A percentile compares a stretch with the other conserved stretches of the same genome.
These are phyloP conservation scores for Vinca minor DNA, from an alignment of 257 asterid species.

Conservation along the genomic window DNA sequence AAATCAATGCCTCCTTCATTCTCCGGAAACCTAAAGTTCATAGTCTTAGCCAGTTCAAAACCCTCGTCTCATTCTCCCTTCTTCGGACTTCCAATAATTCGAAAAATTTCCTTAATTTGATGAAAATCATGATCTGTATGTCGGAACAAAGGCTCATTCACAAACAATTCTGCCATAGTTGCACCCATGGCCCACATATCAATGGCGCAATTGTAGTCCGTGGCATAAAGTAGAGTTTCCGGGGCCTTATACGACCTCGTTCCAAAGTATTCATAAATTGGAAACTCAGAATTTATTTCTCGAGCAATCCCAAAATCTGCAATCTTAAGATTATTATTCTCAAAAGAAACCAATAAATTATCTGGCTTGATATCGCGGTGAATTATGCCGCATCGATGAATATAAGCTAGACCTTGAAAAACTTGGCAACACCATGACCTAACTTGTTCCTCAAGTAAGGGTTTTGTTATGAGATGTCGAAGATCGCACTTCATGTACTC, in stretches of 20 bases:
- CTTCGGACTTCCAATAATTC: conserved; percentile 51
- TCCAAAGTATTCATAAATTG: conserved; percentile 70
- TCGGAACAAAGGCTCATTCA: not conserved
- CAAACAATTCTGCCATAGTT: not conserved
- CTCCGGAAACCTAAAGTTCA: conserved; percentile 61
- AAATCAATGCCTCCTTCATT: conserved; percentile 54
- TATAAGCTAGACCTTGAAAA: too few relatives aligned
- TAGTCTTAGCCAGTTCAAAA: conserved; percentile 50
- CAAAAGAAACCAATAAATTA: too few relatives aligned
- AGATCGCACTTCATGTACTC: too few relatives aligned
- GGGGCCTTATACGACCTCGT: conserved; percentile 43
- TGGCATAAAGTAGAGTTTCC: conserved; percentile 3
- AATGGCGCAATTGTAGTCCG: not conserved
- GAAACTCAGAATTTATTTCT: conserved; percentile 68
- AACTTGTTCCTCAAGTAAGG: too few relatives aligned
- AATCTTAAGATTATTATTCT: conserved; percentile 28
- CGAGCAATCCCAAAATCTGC: conserved; percentile 94
- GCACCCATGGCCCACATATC: conserved; percentile 31
- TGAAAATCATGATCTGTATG: conserved; percentile 49
- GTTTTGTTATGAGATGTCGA: too few relatives aligned
- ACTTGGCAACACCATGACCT: too few relatives aligned
- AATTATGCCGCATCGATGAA: too few relatives aligned
- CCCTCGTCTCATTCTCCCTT: conserved; percentile 50
- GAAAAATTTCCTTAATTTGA: conserved; percentile 54
- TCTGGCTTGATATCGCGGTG: too few relatives aligned